These are phyloP conservation scores for Niveomyces coronatus DNA, from an alignment of 2,329 filamentous ascomycete genomes.

Conservation along the genomic window DNA sequence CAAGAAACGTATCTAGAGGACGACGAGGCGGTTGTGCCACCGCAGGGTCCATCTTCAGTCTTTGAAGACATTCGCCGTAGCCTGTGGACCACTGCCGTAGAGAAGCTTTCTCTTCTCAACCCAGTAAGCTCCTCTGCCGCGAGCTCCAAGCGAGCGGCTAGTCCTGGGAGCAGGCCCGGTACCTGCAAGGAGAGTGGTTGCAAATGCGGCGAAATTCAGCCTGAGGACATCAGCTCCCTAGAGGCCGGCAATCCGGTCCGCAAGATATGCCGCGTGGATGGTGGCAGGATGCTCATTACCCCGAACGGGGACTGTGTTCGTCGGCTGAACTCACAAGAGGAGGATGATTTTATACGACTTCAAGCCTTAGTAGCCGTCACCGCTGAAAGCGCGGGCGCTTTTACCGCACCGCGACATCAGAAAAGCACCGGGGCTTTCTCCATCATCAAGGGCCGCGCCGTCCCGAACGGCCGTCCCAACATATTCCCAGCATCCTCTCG, in stretches of 20 bases:
- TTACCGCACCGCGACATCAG: slow-evolving; percentile 45
- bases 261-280: slow-evolving; percentile 48
- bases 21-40: slow-evolving; percentile 14
- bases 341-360: slow-evolving; percentile 58
- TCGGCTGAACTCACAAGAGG: slow-evolving; percentile 57
- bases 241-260: slow-evolving; percentile 48
- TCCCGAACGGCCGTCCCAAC: slow-evolving; percentile 51
- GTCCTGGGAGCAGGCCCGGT: slow-evolving; percentile 14
- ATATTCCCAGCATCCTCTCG: slow-evolving; percentile 45
- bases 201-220: slow-evolving; percentile 30
- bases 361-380: slow-evolving; percentile 47
- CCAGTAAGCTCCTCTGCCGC: slow-evolving; percentile 18
- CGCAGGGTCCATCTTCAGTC: slow-evolving; percentile 23
- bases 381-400: slow-evolving; percentile 43
- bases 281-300: slow-evolving; percentile 60
- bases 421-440: slow-evolving; percentile 46
- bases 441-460: slow-evolving; percentile 53
- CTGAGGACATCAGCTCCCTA: slow-evolving; percentile 43
- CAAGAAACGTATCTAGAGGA: slow-evolving; percentile 6
- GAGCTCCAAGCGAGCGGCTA: slow-evolving; percentile 1
- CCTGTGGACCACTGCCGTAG: slow-evolving; percentile 23
- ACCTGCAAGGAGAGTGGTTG: slow-evolving; percentile 28
- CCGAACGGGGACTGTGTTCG: slow-evolving; percentile 69
- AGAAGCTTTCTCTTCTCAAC: slow-evolving; percentile 28
- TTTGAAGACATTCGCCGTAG: slow-evolving; percentile 25